Base-by-base conservation (phyloP, 31 red algal genomes). In the Porphyra umbilicalis region DNA sequence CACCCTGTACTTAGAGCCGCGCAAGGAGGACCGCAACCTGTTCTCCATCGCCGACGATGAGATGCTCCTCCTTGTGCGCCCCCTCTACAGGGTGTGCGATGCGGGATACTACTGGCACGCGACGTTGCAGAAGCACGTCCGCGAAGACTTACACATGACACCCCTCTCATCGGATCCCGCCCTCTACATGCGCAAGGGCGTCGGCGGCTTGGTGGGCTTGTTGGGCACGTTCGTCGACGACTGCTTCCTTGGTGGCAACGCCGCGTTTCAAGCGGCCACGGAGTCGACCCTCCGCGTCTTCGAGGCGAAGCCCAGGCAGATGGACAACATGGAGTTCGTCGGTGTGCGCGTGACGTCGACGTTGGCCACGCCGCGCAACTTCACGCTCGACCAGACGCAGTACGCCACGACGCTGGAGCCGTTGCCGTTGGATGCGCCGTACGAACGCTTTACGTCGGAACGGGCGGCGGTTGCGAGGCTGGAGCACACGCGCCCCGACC, bases 61-160 rank as follows among this genome's bases (percentile, higher is more conserved):
- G n/a, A n/a, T n/a, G n/a, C n/a, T n/a, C n/a, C n/a, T n/a, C n/a
- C n/a, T n/a, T n/a, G n/a, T n/a, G n/a, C n/a, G n/a, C n/a, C n/a
- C n/a, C n/a, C n/a, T n/a, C n/a, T n/a, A n/a, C n/a, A n/a, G n/a
- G n/a, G n/a, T n/a, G n/a, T n/a, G n/a, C n/a, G n/a, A n/a, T n/a
- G n/a, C n/a, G n/a, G n/a, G n/a, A n/a, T n/a, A n/a, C n/a, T n/a
- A n/a, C n/a, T n/a, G n/a, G n/a, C n/a, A 10, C 10, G 35, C 25
- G 36, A 81, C 84, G 10, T 0, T 86, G 33, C 77, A 86, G 34
- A 75, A 86, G 25, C 78, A 86, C 25, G 75, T 78, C 46, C 68
- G 1, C 16, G 9, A 77, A 11, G 71, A 85, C 35, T n/a, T 85
- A 32, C 9, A 20, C 35, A 86, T 86, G 84, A 42, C 10, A 0